These are phyloP conservation scores for Fragilaria radians DNA, from an alignment of 108 stramenopile genomes.

Conservation along the genomic window DNA sequence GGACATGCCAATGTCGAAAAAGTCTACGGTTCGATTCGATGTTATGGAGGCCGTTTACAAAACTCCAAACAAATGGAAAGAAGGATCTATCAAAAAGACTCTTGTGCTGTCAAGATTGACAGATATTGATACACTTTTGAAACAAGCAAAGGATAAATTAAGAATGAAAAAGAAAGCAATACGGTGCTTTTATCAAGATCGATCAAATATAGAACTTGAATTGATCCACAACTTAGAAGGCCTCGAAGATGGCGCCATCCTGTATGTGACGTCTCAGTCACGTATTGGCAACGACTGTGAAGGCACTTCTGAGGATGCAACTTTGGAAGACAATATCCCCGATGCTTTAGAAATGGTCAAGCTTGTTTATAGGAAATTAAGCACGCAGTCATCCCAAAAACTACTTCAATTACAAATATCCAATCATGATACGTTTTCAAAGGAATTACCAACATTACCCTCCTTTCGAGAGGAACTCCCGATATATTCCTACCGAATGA, in stretches of 20 bases:
- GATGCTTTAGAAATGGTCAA: conserved; percentile 51
- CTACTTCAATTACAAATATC: conserved; percentile 1
- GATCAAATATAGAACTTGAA: conserved; percentile 20
- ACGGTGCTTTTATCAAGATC: conserved; percentile 26
- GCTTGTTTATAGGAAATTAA: conserved; percentile 23
- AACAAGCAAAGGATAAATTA: conserved; percentile 35
- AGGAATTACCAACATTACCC: neutral
- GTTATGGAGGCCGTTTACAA: conserved; percentile 45
- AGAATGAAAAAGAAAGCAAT: conserved; percentile 42
- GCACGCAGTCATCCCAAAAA: neutral
- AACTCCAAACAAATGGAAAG: conserved; percentile 19
- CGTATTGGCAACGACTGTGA: neutral
- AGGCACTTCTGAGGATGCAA: conserved; percentile 7
- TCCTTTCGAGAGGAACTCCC: conserved; percentile 35
- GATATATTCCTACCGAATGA: conserved; percentile 27
- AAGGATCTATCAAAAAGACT: conserved; percentile 33
- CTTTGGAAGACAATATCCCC: conserved; percentile 8
- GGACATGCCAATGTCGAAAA: no score
- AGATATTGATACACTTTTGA: conserved; percentile 21
- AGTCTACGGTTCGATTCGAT: conserved; percentile 36
- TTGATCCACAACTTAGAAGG: conserved; percentile 26
- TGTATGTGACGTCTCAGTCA: conserved; percentile 20
- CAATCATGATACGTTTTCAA: neutral
- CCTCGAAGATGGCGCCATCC: conserved; percentile 37
- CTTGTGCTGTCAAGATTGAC: conserved; percentile 35